phyloP scores from a whole-genome alignment of 2,329 filamentous ascomycete genomes.

The Aspergillus spinulosporus region DNA sequence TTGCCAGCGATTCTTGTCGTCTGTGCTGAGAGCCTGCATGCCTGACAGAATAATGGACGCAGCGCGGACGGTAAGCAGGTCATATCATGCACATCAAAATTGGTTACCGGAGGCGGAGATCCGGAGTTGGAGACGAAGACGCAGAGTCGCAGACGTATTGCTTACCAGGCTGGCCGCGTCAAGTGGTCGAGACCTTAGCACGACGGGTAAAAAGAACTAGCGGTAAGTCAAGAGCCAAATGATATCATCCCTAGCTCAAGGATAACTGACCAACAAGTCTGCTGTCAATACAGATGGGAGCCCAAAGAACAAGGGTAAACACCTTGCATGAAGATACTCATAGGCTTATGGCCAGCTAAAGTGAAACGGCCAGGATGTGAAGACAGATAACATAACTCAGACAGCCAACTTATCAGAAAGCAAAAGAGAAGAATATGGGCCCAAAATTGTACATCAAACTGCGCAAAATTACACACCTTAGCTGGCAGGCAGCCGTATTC shows the following conservation, averaged over 20 bases:
- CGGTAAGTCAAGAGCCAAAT: constrained; percentile 22
- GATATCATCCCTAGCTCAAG: neutral
- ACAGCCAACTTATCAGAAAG: constrained; percentile 4
- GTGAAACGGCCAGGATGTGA: constrained; percentile 4
- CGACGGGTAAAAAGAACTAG: constrained; percentile 18
- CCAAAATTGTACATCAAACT: constrained; percentile 6
- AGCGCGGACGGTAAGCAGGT: constrained; percentile 25
- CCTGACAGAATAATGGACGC: constrained; percentile 26
- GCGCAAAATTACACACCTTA: constrained; percentile 14
- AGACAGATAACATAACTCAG: constrained; percentile 2
- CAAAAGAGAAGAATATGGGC: neutral
- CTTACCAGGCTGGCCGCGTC: neutral
- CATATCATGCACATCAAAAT: constrained; percentile 24
- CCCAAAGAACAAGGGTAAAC: neutral
- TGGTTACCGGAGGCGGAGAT: neutral
- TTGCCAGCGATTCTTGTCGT: neutral
- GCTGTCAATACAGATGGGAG: neutral
- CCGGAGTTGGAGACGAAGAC: neutral
- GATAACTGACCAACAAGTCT: constrained; percentile 5
- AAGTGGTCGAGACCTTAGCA: neutral
- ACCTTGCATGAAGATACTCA: constrained; percentile 1
- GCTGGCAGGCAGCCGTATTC: constrained; percentile 2
- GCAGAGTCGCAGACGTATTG: neutral
- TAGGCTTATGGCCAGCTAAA: neutral
- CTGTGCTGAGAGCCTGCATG: constrained; percentile 18